Evolutionary conservation across 2,329 filamentous ascomycete species (phyloP), one percentile per base, ranked within the genome.

Genomic region (Knufia petricola): DNA sequence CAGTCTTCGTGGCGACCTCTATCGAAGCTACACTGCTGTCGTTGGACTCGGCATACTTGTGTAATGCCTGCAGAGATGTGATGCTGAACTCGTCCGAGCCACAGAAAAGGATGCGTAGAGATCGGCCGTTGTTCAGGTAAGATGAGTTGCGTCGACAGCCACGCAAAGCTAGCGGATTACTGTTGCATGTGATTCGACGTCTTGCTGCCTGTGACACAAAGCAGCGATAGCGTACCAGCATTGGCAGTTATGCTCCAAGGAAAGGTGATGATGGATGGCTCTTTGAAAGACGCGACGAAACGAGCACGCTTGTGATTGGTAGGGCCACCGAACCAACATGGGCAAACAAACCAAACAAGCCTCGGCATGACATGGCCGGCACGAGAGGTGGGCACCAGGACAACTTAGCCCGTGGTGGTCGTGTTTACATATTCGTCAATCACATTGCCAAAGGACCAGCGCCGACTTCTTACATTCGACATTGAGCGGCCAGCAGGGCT

Each of bases 11-110:
- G 43, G 95, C 79, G 2, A 98, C 89, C 64, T 95, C 84, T 55
- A 98, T 83, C 3, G 85, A 87, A 50, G 75, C 72, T 48, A 95
- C 81, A 9, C 79, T 68, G 15, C 67, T 66, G 4, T 68, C 73
- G 49, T 74, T 73, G 46, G 60, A 61, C 21, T 64, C 52, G 46
- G 81, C 74, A 61, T 87, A 83, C 3, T 68, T 60, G 58, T 83
- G 65, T 28, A 98, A 69, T 4, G 85, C 84, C 50, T 70, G 69
- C 43, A 98, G 71, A 1, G 87, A 87, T 46, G 76, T 77, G 59
- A 84, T 84, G 69, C 90, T 95, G 66, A 96, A 95, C 2, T 81
- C 75, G 65, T 98, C 92, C 2, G 90, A 92, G 54, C 92, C 92
- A 67, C 89, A 96, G 68, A 95, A 98, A 3, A 98, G 76, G 47